Evolutionary conservation across 2,329 filamentous ascomycete species (phyloP).

Genomic region (Cercospora sp.): DNA sequence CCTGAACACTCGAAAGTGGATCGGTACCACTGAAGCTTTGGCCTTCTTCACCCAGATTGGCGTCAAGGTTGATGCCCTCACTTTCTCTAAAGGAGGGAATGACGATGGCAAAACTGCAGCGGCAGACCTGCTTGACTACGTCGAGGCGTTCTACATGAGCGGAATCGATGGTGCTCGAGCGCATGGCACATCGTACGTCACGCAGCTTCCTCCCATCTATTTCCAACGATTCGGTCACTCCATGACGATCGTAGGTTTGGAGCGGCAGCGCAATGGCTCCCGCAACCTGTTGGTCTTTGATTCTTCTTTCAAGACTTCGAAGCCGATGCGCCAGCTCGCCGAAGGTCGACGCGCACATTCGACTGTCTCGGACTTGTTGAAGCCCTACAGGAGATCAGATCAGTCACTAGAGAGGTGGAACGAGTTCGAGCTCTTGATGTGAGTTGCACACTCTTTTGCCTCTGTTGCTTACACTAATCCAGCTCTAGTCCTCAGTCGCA

Average conservation of each 20-base stretch:
- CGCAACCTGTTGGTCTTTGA: conserved; percentile 82
- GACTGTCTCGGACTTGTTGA: conserved; percentile 57
- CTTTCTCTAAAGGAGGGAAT: conserved; percentile 36
- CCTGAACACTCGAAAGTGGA: conserved; percentile 87
- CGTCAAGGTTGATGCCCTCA: conserved; percentile 55
- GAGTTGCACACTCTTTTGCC: conserved; percentile 21
- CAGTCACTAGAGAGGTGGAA: conserved; percentile 69
- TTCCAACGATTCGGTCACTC: conserved; percentile 91
- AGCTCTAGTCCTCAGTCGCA: neutral
- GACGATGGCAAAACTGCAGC: conserved; percentile 52
- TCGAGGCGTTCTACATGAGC: conserved; percentile 74
- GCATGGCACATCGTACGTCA: conserved; percentile 66
- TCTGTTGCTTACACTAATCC: neutral
- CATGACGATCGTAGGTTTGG: conserved; percentile 83
- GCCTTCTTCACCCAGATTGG: conserved; percentile 73
- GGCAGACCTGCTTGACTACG: conserved; percentile 61
- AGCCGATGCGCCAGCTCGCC: conserved; percentile 61
- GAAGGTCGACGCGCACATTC: conserved; percentile 45
- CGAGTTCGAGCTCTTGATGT: conserved; percentile 66
- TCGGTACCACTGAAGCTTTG: conserved; percentile 87
- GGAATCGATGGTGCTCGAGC: conserved; percentile 50
- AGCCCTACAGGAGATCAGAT: conserved; percentile 70
- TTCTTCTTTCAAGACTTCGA: conserved; percentile 73
- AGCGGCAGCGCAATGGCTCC: conserved; percentile 64
- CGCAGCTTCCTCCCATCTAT: conserved; percentile 79